A percentile compares a stretch with the other conserved stretches of the same genome.
Evolutionary conservation across 768 basidiomycete genomes (phyloP).

Genomic region (Lactarius indigo): DNA sequence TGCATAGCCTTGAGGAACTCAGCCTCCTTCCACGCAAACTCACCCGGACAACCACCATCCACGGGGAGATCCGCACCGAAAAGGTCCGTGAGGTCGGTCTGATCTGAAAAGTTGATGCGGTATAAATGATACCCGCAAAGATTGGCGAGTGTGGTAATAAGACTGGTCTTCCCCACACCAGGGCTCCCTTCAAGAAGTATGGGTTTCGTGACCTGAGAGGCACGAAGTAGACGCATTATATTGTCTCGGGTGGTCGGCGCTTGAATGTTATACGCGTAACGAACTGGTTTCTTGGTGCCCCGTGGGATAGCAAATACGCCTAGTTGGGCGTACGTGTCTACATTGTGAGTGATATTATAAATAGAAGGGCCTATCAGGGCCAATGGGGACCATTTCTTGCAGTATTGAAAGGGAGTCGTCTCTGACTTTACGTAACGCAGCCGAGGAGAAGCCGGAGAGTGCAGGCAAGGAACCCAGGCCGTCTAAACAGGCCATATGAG

Average conservation of each 20-base stretch:
- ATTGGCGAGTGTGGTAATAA: conserved; percentile 82
- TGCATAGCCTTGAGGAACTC: conserved; percentile 93
- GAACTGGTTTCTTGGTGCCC: conserved; percentile 42
- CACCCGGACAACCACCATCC: conserved; percentile 84
- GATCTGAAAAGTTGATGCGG: conserved; percentile 96
- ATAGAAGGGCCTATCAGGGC: conserved; percentile 28
- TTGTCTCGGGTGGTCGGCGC: conserved; percentile 90
- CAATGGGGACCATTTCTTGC: conserved; percentile 50
- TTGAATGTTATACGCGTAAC: conserved; percentile 66
- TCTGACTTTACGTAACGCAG: conserved; percentile 59
- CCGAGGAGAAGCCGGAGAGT: conserved; percentile 56
- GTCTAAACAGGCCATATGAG: conserved; percentile 89
- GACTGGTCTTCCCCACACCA: conserved; percentile 96
- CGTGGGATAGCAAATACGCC: conserved; percentile 71
- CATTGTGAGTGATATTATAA: conserved; percentile 34
- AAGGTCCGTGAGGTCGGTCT: conserved; percentile 93
- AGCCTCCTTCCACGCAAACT: conserved; percentile 97
- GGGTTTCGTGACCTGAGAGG: conserved; percentile 85
- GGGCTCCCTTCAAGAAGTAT: conserved; percentile 97
- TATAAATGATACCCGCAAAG: conserved; percentile 74
- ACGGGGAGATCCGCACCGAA: conserved; percentile 96
- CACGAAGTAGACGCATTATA: conserved; percentile 82
- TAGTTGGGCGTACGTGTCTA: conserved; percentile 46
- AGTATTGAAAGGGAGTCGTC: conserved; percentile 54
- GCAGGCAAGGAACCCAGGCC: conserved; percentile 80